Conservation (phyloP, 2,329 filamentous ascomycete genomes). For the Zelopaecilomyces penicillatus region DNA sequence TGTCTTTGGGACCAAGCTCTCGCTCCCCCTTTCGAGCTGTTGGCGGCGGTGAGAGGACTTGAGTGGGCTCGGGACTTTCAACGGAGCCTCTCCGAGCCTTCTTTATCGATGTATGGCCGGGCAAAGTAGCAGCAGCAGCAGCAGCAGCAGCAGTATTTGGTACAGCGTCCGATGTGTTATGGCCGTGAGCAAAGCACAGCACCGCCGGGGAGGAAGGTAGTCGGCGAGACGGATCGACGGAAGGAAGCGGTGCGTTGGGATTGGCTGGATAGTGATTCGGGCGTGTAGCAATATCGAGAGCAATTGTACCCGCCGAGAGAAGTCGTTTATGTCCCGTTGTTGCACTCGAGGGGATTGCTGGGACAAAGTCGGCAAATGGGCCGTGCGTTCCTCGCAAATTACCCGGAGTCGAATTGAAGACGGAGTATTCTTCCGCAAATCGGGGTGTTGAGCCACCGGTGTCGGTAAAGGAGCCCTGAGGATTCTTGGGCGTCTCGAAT, state of each 20-base stretch:
- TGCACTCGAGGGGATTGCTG: slow-evolving; percentile 26
- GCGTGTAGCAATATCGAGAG: slow-evolving; percentile 50
- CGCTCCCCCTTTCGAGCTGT: slow-evolving; percentile 47
- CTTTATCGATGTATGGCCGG: slow-evolving; percentile 27
- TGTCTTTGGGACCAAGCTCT: slow-evolving; percentile 46
- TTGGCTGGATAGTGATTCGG: slow-evolving; percentile 51
- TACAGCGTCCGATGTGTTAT: too few relatives aligned
- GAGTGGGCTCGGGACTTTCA: slow-evolving; percentile 29
- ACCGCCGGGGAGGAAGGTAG: slow-evolving; percentile 50
- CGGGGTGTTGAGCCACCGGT: slow-evolving; percentile 49
- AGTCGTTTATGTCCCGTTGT: slow-evolving; percentile 37
- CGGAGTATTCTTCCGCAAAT: slow-evolving; percentile 57
- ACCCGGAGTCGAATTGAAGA: slow-evolving; percentile 56
- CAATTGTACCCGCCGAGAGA: slow-evolving; percentile 42
- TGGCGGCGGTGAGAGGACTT: slow-evolving; percentile 53
- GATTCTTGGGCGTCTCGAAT: slow-evolving; percentile 48
- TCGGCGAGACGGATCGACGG: slow-evolving; percentile 50
- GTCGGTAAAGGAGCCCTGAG: slow-evolving; percentile 39
- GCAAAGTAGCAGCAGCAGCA: slow-evolving; percentile 4
- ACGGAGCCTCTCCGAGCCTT: slow-evolving; percentile 36
- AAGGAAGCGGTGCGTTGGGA: slow-evolving; percentile 45
- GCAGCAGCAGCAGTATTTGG: too few relatives aligned
- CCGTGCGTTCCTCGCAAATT: slow-evolving; percentile 41
- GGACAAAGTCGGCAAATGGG: slow-evolving; percentile 37
- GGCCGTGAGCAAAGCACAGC: too few relatives aligned